Base-by-base conservation (phyloP, 169 alveolate genomes). In the Cryptosporidium ubiquitum region DNA sequence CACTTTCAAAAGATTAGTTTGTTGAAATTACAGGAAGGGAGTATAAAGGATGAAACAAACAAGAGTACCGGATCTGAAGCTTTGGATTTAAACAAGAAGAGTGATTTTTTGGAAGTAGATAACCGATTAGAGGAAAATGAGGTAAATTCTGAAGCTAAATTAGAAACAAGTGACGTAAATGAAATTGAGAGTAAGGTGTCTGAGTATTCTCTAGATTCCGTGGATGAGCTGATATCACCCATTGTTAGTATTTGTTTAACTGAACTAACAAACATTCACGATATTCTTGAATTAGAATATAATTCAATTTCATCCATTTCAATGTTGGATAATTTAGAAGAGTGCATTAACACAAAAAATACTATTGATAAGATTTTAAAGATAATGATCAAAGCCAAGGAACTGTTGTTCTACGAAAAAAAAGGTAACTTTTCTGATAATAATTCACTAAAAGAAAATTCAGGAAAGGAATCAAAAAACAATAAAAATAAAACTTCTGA, bases 231-330 rank as follows among this genome's bases (percentile, higher is more conserved):
- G 16, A 64, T 64, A 64, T 49, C 26, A 3, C 84, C 84, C 6
- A 70, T 70, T 47, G 84, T 70, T 51, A 55, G 66, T 29, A 49
- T 70, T 68, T 49, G 64, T n/a, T 49, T 70, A 7, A 12, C 39
- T 23, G 84, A 70, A 58, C 69, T 70, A 7, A 49, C 69, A 26
- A 49, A 55, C 35, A 49, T 70, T 20, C 47, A 70, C 49, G 66
- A 42, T 20, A 33, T 49, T 47, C 69, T 70, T 44, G 64, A 70
- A 42, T 18, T 52, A 14, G 85, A 73, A 39, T 73, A 73, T 29
- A 73, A 73, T 33, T 73, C 85, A 10, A 73, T 73, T 73, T 73
- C 70, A 20, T 73, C 85, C 2, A 20, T 52, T 18, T 39, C 85
- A 37, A 58, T 73, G 23, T 39, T 73, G 49, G 85, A 73, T 33